A percentile compares a stretch with the other conserved stretches of the same genome.
Evolutionary conservation across 352 stramenopile species (phyloP).

Genomic region (Phytopythium sindhum): DNA sequence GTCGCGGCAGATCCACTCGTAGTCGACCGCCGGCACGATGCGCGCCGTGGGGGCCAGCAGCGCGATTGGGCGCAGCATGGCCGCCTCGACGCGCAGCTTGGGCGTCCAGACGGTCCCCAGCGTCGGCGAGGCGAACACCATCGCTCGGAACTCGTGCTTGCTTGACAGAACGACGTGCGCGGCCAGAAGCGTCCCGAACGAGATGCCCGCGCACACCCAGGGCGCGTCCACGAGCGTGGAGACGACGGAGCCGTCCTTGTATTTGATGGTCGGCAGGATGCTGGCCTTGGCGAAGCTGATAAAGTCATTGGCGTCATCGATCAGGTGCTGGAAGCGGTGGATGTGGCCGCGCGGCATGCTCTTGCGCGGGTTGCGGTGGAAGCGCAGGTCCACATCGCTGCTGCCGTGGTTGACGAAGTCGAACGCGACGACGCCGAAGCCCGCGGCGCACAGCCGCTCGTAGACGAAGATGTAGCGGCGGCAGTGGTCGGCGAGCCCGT

Average conservation of each 20-base stretch:
- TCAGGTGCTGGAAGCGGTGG: conserved; percentile 23
- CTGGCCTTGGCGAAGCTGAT: conserved; percentile 28
- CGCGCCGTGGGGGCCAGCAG: conserved; percentile 27
- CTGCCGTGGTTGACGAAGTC: conserved; percentile 47
- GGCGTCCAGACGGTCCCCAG: conserved; percentile 32
- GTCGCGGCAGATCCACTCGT: conserved; percentile 34
- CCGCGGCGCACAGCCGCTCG: conserved; percentile 33
- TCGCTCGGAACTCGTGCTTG: conserved; percentile 32
- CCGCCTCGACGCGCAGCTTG: conserved; percentile 22
- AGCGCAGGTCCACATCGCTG: conserved; percentile 25
- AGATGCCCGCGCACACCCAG: conserved; percentile 30
- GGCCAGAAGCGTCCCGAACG: conserved; percentile 31
- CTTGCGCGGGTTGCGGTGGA: background rate
- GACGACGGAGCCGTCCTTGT: conserved; percentile 8
- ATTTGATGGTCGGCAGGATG: conserved; percentile 9
- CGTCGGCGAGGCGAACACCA: conserved; percentile 28
- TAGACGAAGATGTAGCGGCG: conserved; percentile 43
- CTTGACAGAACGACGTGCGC: conserved; percentile 33
- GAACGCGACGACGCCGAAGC: conserved; percentile 51
- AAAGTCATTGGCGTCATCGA: conserved; percentile 38
- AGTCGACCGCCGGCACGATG: conserved; percentile 27
- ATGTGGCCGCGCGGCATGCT: conserved; percentile 23
- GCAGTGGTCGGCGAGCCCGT: conserved; percentile 59
- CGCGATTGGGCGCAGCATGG: conserved; percentile 19
- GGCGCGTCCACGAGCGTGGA: conserved; percentile 17